Conservation (phyloP, 1,139 yeast species). For the Pichia sp. region DNA sequence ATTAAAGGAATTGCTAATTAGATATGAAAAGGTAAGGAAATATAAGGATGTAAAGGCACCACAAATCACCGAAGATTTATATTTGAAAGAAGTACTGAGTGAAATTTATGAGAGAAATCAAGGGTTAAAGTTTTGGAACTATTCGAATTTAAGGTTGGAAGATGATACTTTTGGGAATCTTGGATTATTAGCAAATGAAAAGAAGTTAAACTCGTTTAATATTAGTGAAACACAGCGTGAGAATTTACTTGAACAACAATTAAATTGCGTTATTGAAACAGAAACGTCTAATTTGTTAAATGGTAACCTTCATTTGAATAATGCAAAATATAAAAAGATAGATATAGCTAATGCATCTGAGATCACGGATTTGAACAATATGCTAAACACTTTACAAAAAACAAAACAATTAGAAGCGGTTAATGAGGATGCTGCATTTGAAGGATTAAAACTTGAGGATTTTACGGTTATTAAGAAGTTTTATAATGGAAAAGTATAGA, state of each 20-base stretch:
- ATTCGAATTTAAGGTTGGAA: neutral
- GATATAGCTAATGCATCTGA: constrained; percentile 3
- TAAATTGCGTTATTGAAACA: neutral
- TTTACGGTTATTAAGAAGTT: constrained; percentile 16
- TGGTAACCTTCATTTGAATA: no score
- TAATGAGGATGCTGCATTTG: constrained; percentile 13
- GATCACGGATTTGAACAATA: constrained; percentile 11
- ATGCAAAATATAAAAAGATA: constrained; percentile 11
- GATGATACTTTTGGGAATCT: constrained; percentile 1
- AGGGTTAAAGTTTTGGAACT: constrained; percentile 5
- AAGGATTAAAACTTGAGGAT: constrained; percentile 18
- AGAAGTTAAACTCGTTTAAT: constrained; percentile 1
- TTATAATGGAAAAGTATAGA: constrained; percentile 1
- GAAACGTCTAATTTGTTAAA: no score
- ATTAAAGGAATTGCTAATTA: neutral
- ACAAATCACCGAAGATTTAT: constrained; percentile 12
- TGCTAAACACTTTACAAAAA: constrained; percentile 8
- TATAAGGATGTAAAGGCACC: constrained; percentile 12
- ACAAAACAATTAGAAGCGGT: neutral
- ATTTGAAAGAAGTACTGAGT: constrained; percentile 9
- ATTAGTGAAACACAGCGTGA: neutral
- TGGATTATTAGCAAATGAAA: constrained; percentile 7
- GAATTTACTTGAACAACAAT: constrained; percentile 2
- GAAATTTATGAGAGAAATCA: constrained; percentile 6
- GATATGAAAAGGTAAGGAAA: constrained; percentile 8